phyloP scores from a whole-genome alignment of 164 flowering plant species.

The grape (Vitis vinifera) region DNA sequence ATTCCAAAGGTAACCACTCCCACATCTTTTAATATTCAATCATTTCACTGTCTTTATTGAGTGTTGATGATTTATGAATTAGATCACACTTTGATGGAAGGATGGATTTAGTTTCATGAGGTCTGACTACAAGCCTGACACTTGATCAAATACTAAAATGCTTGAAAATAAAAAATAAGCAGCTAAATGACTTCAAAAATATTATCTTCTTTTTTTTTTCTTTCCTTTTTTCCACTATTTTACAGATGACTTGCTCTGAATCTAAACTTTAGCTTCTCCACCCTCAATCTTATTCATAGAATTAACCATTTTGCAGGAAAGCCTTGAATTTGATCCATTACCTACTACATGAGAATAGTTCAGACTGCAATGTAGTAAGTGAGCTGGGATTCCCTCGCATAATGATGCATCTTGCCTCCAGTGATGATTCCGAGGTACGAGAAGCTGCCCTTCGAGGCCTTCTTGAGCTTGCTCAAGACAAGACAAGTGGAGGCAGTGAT shows the following conservation, averaged over 20 bases:
- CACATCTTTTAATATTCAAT: too few species aligned
- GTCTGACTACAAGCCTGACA: too few species aligned
- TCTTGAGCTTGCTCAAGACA: constrained; percentile 63
- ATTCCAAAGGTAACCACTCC: constrained; percentile 69
- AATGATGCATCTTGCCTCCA: constrained; percentile 81
- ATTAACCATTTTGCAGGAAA: constrained; percentile 56
- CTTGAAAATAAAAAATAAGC: too few species aligned
- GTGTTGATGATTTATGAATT: too few species aligned
- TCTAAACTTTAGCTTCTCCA: neutral
- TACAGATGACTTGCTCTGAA: neutral
- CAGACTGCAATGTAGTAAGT: constrained; percentile 56
- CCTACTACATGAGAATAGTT: constrained; percentile 65
- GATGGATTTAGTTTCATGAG: too few species aligned
- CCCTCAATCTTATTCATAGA: neutral
- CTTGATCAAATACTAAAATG: too few species aligned
- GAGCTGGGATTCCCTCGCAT: constrained; percentile 85
- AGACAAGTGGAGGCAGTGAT: constrained; percentile 20
- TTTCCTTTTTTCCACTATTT: neutral
- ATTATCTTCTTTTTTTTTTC: neutral
- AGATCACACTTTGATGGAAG: too few species aligned
- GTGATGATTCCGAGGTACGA: constrained; percentile 78
- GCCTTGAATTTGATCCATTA: constrained; percentile 87
- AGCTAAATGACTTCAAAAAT: too few species aligned
- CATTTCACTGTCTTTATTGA: too few species aligned
- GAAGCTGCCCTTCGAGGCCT: constrained; percentile 89